Evolutionary conservation across 768 basidiomycete genomes (phyloP), one percentile per base, ranked within the genome.

Genomic region (Boletus sensibilis): DNA sequence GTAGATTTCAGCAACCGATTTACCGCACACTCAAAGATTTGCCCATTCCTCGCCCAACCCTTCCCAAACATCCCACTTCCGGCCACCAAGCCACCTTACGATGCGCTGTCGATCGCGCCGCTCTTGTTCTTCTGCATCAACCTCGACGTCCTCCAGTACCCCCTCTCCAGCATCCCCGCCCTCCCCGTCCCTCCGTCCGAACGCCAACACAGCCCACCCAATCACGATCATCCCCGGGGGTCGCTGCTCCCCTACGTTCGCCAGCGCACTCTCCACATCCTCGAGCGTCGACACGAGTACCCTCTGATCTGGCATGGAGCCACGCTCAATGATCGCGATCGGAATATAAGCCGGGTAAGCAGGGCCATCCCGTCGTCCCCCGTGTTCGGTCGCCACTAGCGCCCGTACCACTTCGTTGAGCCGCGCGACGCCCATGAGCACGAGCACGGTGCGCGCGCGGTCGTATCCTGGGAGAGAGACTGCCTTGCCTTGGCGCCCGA

Each of bases 141-240:
- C 78, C 0, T 72, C 80, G 5, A 72, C 78, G 5, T 83, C 82
- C 57, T 90, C 88, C 46, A 97, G 74, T 3, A 95, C 81, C 11
- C 75, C 76, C 23, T 93, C 85, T 0, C 93, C 92, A 20, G 52
- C 61, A 14, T 52, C 57, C 0, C 82, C 86, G 71, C 89, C 86
- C 43, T 65, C 54, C 9, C 66, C 65, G 3, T 53, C 42, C 55
- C 33, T 53, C 13, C 66, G 52, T 16, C 64, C 66, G 42, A 98
- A 73, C 38, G 89, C 86, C 59, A 94, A 69, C 11, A 90, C 88
- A 3, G 87, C 81, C 95, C 95, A 99, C 2, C 97, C 97, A 62
- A 99, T 79, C 31, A 98, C 80, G 69, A 98, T 89, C 90, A 99
- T 94, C 10, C 94, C 97, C 0, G 97, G 97, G 18, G 95, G 94